Conservation (phyloP, 345 rosid species). For the Citrus cavaleriei region DNA sequence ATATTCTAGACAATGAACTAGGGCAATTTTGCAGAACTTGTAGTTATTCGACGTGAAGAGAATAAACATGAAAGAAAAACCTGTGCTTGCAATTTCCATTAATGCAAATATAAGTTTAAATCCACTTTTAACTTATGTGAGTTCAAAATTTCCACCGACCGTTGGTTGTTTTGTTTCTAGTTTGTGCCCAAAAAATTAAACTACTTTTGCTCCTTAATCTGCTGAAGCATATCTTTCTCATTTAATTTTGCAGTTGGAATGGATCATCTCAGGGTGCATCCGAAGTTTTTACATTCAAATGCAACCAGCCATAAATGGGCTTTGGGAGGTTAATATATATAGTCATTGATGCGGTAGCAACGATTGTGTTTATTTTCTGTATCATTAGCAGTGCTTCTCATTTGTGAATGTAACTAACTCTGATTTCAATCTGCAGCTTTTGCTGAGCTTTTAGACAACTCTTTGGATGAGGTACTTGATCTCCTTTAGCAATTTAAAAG, state of each 20-base stretch:
- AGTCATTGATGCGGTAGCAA: neutral
- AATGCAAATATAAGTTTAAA: neutral
- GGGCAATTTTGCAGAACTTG: neutral
- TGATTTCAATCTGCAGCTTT: conserved; percentile 41
- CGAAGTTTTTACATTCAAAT: conserved; percentile 84
- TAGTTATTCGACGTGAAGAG: neutral
- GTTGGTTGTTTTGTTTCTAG: neutral
- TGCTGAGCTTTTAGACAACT: conserved; percentile 83
- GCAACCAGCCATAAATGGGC: conserved; percentile 98
- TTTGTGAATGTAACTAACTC: neutral
- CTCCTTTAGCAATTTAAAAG: neutral
- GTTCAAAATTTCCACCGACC: neutral
- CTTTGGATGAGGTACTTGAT: conserved; percentile 70
- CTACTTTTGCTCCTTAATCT: neutral
- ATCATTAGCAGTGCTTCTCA: neutral
- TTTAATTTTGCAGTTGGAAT: conserved; percentile 35
- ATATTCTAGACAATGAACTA: too few relatives aligned
- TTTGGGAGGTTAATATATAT: conserved; percentile 58
- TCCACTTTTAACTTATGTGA: neutral
- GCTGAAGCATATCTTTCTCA: neutral
- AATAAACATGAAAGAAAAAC: neutral
- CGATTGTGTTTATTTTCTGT: neutral
- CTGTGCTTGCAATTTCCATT: too few relatives aligned
- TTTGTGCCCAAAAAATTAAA: neutral
- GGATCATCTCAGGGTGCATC: conserved; percentile 86